Evolutionary conservation across 2,329 filamentous ascomycete species (phyloP), one percentile per base, ranked within the genome.

Genomic region (Blastomyces gilchristii): DNA sequence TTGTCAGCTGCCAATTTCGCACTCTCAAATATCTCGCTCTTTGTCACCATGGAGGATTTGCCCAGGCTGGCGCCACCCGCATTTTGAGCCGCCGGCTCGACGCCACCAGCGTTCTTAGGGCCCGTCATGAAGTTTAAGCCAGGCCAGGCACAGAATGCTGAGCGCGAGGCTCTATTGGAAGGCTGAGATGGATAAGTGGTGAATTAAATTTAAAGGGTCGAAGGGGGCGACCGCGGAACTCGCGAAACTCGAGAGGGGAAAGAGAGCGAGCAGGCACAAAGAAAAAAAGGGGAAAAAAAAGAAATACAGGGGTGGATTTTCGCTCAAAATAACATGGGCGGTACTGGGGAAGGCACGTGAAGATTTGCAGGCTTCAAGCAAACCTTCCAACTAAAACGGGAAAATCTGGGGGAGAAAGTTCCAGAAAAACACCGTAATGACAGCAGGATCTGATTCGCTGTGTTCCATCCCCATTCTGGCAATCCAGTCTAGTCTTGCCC

Each of bases 1-100:
- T 79, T 79, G 28, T 77, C 73, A 4, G 77, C 75, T 1, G 77
- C 77, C 12, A 72, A 69, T 67, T 74, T 77, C 3, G 77, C 77
- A 71, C 76, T 76, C 18, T 72, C 67, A 61, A 78, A 72, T 60
- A 79, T 66, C 54, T 71, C 71, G 34, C 56, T 58, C 5, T 31
- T 31, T 28, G 56, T 16, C 56, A 45, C 28, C 16, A 37, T 2
- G 25, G 57, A 0, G 8, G 12, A 31, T 28, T 41, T 18, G 37
- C 6, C 6, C 41, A 8, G 18, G 12, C 18, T 8, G 11, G 41
- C 31, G 22, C n/a, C 34, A 39, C 14, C 54, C 2, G 34, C n/a
- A 39, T 5, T 37, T 1, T 43, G 37, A 43, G 37, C 37, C 2
- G 37, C n/a, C 25, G 37, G 54, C 54, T 57, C 37, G 25, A 57